Evolutionary conservation across 192 early-diverging fungal species (phyloP).

Genomic region (Haplosporangium gracile): DNA sequence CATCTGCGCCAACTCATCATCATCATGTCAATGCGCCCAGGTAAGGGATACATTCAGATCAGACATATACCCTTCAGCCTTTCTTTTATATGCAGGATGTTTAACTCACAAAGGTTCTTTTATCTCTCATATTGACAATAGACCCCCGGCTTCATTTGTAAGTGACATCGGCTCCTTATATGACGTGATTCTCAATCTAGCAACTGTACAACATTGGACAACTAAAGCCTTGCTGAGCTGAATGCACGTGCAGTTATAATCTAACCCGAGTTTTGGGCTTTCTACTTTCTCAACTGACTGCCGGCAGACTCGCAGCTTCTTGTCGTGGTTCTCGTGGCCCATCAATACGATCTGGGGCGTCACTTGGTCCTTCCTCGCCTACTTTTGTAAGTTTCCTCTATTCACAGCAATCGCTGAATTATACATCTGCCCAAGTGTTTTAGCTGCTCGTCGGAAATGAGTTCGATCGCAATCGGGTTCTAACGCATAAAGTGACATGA

Average conservation of each 20-base stretch:
- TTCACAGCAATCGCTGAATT: background rate
- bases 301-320: slow-evolving; percentile 41
- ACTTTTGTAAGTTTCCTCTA: slow-evolving; percentile 55
- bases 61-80: background rate
- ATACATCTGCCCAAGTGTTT: background rate
- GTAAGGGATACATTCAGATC: background rate
- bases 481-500: slow-evolving; percentile 9
- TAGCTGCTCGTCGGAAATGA: background rate
- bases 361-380: slow-evolving; percentile 62
- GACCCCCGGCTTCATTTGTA: slow-evolving; percentile 31
- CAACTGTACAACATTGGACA: background rate
- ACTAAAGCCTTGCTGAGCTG: background rate
- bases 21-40: slow-evolving; percentile 12
- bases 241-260: background rate
- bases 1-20: slow-evolving; percentile 17
- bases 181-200: slow-evolving; percentile 1
- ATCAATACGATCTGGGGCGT: slow-evolving; percentile 64
- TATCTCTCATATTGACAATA: background rate
- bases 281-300: background rate
- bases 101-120: background rate
- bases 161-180: background rate
- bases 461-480: background rate
- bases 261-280: background rate
- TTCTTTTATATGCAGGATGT: background rate
- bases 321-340: slow-evolving; percentile 64